Evolutionary conservation across 148 eudicot genomes (phyloP).

Genomic region (Camellia granthamiana): DNA sequence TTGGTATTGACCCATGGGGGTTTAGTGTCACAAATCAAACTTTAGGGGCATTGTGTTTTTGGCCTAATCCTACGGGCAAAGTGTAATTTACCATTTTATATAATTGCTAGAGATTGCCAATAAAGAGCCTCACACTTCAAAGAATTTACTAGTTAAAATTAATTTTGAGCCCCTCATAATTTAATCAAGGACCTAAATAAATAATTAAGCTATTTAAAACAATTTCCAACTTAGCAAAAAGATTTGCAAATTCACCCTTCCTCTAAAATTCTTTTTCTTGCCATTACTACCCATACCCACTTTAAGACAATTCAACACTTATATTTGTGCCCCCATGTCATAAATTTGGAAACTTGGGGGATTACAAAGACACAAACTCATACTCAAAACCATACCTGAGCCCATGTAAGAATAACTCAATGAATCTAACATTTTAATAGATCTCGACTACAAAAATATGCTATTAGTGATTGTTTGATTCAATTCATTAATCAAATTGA

Average conservation of each 20-base stretch:
- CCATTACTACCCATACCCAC: neutral
- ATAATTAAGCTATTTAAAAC: neutral
- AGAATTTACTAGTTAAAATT: neutral
- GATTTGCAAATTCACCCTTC: neutral
- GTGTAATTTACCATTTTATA: too few relatives aligned
- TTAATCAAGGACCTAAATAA: too few relatives aligned
- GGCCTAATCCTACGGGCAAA: too few relatives aligned
- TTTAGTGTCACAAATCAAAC: too few relatives aligned
- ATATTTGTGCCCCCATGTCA: neutral
- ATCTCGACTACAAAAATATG: neutral
- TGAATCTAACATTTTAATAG: neutral
- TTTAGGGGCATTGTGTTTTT: too few relatives aligned
- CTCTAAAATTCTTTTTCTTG: neutral
- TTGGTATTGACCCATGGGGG: too few relatives aligned
- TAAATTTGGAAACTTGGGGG: neutral
- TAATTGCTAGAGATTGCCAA: neutral
- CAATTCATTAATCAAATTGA: conserved; percentile 3
- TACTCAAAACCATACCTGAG: neutral
- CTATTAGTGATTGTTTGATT: neutral
- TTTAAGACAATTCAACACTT: neutral
- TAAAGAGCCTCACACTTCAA: neutral
- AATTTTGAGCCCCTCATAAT: neutral
- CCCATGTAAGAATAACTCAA: neutral
- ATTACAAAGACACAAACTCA: neutral
- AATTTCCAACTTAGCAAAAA: neutral